Conservation (phyloP, 805 yeast genomes). For the Metschnikowia aberdeeniae region DNA sequence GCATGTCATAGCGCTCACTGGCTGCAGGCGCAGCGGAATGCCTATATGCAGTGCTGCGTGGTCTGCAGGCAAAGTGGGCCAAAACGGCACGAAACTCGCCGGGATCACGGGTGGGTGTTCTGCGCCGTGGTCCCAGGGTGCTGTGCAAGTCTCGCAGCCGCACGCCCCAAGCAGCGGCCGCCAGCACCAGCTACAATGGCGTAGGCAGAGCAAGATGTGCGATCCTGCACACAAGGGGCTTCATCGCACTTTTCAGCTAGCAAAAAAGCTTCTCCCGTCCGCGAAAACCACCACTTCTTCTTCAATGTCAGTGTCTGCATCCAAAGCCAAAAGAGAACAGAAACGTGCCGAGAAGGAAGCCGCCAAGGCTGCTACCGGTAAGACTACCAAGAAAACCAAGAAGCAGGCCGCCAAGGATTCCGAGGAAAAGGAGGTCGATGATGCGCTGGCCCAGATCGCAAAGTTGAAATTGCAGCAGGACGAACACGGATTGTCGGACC, state of each 20-base stretch:
- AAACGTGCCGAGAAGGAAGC: conserved; percentile 68
- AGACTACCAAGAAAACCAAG: conserved; percentile 62
- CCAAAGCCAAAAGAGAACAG: conserved; percentile 98
- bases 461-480: conserved; percentile 91
- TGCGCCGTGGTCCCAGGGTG: no score
- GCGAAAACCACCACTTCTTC: conserved; percentile 4
- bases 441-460: conserved; percentile 69
- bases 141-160: no score
- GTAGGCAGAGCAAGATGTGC: no score
- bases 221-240: no score
- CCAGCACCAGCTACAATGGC: no score
- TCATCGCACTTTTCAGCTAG: neutral
- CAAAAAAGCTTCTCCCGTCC: neutral
- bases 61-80: neutral
- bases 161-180: no score
- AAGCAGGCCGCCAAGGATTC: conserved; percentile 53
- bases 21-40: neutral
- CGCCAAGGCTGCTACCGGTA: conserved; percentile 57
- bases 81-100: no score
- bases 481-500: conserved; percentile 89
- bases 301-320: conserved; percentile 65
- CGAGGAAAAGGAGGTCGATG: conserved; percentile 51
- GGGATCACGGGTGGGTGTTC: no score
- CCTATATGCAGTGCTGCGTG: conserved; percentile 2
- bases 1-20: neutral